phyloP scores from a whole-genome alignment of 108 stramenopile genomes.

The Fistulifera solaris region DNA sequence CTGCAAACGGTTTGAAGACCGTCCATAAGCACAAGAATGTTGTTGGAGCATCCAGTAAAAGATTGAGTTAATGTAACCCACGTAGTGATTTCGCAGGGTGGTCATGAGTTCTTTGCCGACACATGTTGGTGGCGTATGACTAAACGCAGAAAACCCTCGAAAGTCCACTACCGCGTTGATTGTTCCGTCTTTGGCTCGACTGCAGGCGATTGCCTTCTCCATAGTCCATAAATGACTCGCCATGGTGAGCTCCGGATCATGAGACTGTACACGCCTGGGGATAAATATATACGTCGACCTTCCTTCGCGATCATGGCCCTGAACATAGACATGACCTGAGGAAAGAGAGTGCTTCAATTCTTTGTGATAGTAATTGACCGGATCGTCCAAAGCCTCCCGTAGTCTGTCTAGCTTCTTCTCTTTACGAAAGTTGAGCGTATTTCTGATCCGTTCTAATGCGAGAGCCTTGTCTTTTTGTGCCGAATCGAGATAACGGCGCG shows the following conservation, averaged over 20 bases:
- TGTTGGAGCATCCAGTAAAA: slow-evolving; percentile 22
- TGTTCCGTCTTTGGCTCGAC: slow-evolving; percentile 3
- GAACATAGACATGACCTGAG: slow-evolving; percentile 18
- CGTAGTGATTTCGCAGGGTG: slow-evolving; percentile 25
- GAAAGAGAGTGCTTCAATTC: slow-evolving; percentile 9
- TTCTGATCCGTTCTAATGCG: slow-evolving; percentile 11
- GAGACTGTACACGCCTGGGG: slow-evolving; percentile 17
- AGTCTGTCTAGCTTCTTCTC: slow-evolving; percentile 14
- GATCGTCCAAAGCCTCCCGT: slow-evolving; percentile 13
- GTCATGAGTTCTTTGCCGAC: slow-evolving; percentile 23
- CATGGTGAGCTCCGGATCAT: slow-evolving; percentile 24
- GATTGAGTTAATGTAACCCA: slow-evolving; percentile 29
- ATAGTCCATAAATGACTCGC: slow-evolving; percentile 26
- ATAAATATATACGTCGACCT: slow-evolving; percentile 29
- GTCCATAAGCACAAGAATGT: slow-evolving; percentile 31
- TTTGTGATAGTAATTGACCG: neutral
- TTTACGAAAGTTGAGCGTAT: slow-evolving; percentile 20
- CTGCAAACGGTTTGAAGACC: slow-evolving; percentile 23
- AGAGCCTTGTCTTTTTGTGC: slow-evolving; percentile 11
- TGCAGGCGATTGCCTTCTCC: slow-evolving; percentile 40
- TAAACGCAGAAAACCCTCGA: slow-evolving; percentile 18
- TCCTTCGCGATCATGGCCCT: slow-evolving; percentile 31
- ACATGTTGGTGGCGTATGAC: slow-evolving; percentile 23
- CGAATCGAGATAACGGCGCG: slow-evolving; percentile 14
- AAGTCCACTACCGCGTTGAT: slow-evolving; percentile 40